Percentiles rank a stretch among this genome's conserved stretches.
phyloP scores from a whole-genome alignment of 2,329 filamentous ascomycete species.

The Claviceps sorghi region DNA sequence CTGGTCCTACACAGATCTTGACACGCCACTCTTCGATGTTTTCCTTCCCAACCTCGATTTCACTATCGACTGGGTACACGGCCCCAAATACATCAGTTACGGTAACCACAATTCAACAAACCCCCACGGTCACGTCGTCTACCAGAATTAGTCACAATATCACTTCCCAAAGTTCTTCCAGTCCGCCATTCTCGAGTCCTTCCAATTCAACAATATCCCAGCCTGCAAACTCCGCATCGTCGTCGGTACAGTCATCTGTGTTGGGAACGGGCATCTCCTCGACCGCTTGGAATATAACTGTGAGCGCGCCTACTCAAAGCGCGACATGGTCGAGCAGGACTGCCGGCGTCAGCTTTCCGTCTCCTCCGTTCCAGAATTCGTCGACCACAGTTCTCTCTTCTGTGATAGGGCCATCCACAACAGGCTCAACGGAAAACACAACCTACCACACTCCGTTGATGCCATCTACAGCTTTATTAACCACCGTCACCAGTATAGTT shows the following conservation, averaged over 20 bases:
- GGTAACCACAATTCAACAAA: neutral
- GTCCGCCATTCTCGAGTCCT: neutral
- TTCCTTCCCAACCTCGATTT: constrained; percentile 1
- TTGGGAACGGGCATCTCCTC: neutral
- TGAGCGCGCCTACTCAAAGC: neutral
- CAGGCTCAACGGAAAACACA: neutral
- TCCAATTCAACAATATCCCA: neutral
- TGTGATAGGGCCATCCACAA: neutral
- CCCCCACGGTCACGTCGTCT: neutral
- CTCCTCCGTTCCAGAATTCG: constrained; percentile 3
- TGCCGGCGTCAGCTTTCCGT: neutral
- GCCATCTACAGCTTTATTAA: neutral
- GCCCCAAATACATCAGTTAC: neutral
- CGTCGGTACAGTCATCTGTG: constrained; percentile 2
- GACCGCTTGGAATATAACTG: neutral
- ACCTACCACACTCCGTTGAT: constrained; percentile 1
- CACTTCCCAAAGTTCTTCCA: neutral
- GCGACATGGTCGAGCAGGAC: neutral
- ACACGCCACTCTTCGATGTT: neutral
- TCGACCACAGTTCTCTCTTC: constrained; percentile 11
- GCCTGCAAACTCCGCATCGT: neutral
- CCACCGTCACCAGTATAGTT: neutral
- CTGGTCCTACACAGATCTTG: neutral
- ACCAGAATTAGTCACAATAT: neutral
- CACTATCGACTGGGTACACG: neutral